Conservation (phyloP, 306 rosid species). For the Cotoneaster glaucophyllus region DNA sequence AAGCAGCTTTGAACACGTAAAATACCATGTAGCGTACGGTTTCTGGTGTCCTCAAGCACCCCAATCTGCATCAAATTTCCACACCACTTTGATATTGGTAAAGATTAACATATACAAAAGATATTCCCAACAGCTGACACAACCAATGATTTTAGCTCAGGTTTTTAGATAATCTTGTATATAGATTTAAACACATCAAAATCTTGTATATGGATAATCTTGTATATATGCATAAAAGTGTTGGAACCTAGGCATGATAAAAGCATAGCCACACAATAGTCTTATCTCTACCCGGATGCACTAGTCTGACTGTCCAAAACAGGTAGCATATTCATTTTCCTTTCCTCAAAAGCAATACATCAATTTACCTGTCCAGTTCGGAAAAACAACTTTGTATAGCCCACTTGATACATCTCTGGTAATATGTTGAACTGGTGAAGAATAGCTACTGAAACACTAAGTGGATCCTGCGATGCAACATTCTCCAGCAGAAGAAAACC, state of each 20-base stretch:
- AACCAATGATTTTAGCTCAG: not conserved
- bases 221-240: not conserved
- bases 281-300: not conserved
- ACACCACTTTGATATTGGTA: not conserved
- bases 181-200: not conserved
- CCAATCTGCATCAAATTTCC: conserved; percentile 61
- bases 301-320: not conserved
- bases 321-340: not conserved
- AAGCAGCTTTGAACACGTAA: conserved; percentile 93
- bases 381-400: conserved; percentile 93
- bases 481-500: conserved; percentile 91
- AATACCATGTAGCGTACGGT: conserved; percentile 86
- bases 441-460: conserved; percentile 92
- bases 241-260: not conserved
- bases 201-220: too few species aligned
- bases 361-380: conserved; percentile 92
- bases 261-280: not conserved
- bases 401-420: conserved; percentile 99
- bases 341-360: not conserved
- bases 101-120: not conserved
- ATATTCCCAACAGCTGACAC: not conserved
- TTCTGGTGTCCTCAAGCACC: conserved; percentile 94
- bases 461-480: conserved; percentile 87
- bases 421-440: conserved; percentile 95
- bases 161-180: not conserved